These are phyloP conservation scores for Penicillium verhagenii DNA, from an alignment of 495 filamentous ascomycete species.

Conservation along the genomic window DNA sequence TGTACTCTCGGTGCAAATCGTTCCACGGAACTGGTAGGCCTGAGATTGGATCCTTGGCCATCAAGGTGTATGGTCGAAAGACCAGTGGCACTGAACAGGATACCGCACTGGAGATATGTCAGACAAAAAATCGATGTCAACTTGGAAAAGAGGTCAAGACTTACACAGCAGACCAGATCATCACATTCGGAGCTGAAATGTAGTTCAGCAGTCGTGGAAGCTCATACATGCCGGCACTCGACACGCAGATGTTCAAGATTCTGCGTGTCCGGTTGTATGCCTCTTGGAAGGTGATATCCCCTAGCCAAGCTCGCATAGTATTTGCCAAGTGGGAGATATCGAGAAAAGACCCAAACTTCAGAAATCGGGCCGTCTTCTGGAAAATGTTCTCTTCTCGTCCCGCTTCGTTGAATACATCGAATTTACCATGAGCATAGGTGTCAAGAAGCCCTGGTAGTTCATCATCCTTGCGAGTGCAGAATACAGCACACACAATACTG, in stretches of 20 bases:
- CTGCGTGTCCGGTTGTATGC: conserved; percentile 88
- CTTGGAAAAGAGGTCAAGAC: conserved; percentile 21
- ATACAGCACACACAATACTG: conserved; percentile 85
- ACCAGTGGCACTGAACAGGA: conserved; percentile 93
- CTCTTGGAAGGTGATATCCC: conserved; percentile 92
- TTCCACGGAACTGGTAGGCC: conserved; percentile 81
- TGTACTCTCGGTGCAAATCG: conserved; percentile 76
- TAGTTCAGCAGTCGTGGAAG: conserved; percentile 87
- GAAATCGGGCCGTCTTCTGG: conserved; percentile 67
- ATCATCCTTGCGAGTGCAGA: conserved; percentile 82
- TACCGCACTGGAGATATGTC: conserved; percentile 56
- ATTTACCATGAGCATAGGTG: conserved; percentile 75
- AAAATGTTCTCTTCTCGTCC: conserved; percentile 66
- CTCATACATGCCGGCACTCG: conserved; percentile 82
- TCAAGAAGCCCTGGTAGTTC: conserved; percentile 74
- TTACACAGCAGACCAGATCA: conserved; percentile 95
- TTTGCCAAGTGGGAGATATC: conserved; percentile 77
- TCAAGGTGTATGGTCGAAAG: conserved; percentile 70
- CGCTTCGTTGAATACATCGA: conserved; percentile 78
- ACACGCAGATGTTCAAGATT: conserved; percentile 92
- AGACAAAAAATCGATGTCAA: background rate
- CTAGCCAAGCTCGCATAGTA: conserved; percentile 76
- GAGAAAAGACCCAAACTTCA: conserved; percentile 79
- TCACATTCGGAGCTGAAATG: conserved; percentile 86
- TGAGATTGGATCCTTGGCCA: conserved; percentile 83